phyloP scores from a whole-genome alignment of 2,329 filamentous ascomycete species.

The Spiromastix sp. region DNA sequence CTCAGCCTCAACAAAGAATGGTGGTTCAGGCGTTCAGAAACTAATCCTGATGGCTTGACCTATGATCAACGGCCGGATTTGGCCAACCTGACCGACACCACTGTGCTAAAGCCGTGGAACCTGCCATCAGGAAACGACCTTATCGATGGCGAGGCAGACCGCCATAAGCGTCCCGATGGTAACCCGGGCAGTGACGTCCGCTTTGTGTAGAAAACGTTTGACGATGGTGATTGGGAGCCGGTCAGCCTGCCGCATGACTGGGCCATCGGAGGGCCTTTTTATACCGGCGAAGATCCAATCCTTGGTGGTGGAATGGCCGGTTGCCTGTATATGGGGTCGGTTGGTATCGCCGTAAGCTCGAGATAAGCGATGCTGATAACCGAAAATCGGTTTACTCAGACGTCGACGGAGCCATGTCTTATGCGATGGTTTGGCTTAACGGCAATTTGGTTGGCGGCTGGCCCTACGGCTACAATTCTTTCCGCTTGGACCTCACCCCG shows the following conservation, averaged over 20 bases:
- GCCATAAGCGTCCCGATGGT: slow-evolving; percentile 23
- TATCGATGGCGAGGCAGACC: slow-evolving; percentile 20
- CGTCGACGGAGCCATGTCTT: slow-evolving; percentile 43
- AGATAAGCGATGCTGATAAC: slow-evolving; percentile 20
- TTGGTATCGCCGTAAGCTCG: slow-evolving; percentile 41
- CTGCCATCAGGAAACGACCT: slow-evolving; percentile 34
- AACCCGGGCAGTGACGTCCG: slow-evolving; percentile 20
- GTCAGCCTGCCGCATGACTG: slow-evolving; percentile 40
- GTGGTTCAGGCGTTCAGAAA: slow-evolving; percentile 28
- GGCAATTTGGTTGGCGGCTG: slow-evolving; percentile 41
- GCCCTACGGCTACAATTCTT: slow-evolving; percentile 44
- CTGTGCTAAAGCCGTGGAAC: slow-evolving; percentile 32
- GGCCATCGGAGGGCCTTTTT: slow-evolving; percentile 40
- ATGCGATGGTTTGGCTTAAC: slow-evolving; percentile 44
- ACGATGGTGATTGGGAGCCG: slow-evolving; percentile 34
- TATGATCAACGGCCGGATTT: slow-evolving; percentile 19
- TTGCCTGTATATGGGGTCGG: slow-evolving; percentile 44
- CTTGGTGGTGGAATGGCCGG: slow-evolving; percentile 32
- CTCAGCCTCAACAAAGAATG: slow-evolving; percentile 28
- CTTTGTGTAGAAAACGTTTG: slow-evolving; percentile 25
- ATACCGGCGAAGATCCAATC: slow-evolving; percentile 21
- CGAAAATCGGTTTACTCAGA: slow-evolving; percentile 37
- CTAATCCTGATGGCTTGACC: slow-evolving; percentile 28
- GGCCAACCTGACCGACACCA: slow-evolving; percentile 8
- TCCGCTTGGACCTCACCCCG: slow-evolving; percentile 41